Conservation (phyloP, 2,329 filamentous ascomycete species). For the Cladorrhinum sp. region DNA sequence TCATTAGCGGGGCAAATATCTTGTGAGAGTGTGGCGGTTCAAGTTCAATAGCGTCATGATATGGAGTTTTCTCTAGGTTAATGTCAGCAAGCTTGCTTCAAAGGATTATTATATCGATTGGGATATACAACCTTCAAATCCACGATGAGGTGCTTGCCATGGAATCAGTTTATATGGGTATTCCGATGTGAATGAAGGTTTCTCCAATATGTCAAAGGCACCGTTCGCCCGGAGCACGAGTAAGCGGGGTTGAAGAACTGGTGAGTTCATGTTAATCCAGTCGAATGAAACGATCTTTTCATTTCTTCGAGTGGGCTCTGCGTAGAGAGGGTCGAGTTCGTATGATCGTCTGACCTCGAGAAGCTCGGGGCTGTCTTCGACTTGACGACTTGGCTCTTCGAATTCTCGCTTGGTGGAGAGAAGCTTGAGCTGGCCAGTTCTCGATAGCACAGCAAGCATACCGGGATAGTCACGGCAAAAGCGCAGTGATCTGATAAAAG, state of each 20-base stretch:
- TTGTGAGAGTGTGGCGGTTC: conserved; percentile 52
- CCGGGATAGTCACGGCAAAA: conserved; percentile 63
- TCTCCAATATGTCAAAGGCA: conserved; percentile 59
- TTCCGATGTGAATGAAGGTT: conserved; percentile 55
- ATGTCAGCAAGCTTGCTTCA: background rate
- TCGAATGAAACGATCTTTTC: conserved; percentile 67
- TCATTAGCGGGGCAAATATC: conserved; percentile 53
- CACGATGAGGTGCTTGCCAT: conserved; percentile 59
- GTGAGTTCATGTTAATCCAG: conserved; percentile 59
- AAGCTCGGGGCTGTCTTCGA: conserved; percentile 54
- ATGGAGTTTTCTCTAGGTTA: conserved; percentile 44
- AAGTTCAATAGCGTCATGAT: conserved; percentile 57
- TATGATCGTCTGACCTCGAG: conserved; percentile 58
- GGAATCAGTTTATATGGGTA: conserved; percentile 60
- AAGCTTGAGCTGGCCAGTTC: conserved; percentile 61
- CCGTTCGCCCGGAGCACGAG: conserved; percentile 60
- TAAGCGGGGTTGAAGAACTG: conserved; percentile 55
- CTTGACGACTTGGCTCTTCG: conserved; percentile 32
- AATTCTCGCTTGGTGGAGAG: conserved; percentile 57
- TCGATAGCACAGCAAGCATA: conserved; percentile 59
- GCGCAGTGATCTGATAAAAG: conserved; percentile 59
- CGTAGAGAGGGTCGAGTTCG: conserved; percentile 60
- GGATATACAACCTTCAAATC: conserved; percentile 48
- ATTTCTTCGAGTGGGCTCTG: conserved; percentile 49
- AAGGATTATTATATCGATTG: background rate